Base-by-base conservation (phyloP, 441 rosid species). In the Croton laevigatus region DNA sequence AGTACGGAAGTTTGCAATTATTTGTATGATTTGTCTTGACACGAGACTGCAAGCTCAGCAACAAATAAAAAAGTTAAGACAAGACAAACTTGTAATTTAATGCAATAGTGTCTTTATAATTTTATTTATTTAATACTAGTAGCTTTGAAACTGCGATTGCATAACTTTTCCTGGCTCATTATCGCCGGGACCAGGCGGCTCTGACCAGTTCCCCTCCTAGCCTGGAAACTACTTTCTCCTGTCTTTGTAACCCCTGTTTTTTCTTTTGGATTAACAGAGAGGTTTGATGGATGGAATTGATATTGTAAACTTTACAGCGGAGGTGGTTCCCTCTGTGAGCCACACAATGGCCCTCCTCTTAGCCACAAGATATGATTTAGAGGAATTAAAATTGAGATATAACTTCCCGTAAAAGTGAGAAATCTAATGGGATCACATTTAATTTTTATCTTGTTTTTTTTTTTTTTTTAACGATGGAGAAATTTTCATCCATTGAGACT, bases 171-270 rank as follows among this genome's bases (percentile, higher is more conserved):
- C 48, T n/a, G 3, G 2, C 32, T 48, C 23, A 1, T 8, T 0
- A 1, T 6, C 40, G 34, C 45, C 3, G 46, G 59, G 69, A 34
- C 69, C 69, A 49, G 69, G 69, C 69, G 59, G 69, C 69, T 5
- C 16, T 34, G 69, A 65, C 58, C 22, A 2, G 3, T 4, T 48
- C 11, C 23, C 4, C 8, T 17, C 8, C 1, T 57, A 3, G 20
- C 4, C 20, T 61, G 20, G 13, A 37, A 44, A 17, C 3, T 34
- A 7, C 45, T 42, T 36, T 16, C 5, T 22, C 12, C 0, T 14
- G 0, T 64, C n/a, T 22, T 10, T 27, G 46, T 44, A 14, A 23
- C 51, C 44, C 17, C 5, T 65, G 45, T 32, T 22, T 65, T 14
- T 16, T 6, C 11, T 65, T 11, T 27, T 27, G 1, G 1, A 27